These are phyloP conservation scores for Arthrobotrys sphaeroides DNA, from an alignment of 2,329 filamentous ascomycete genomes.

Conservation along the genomic window DNA sequence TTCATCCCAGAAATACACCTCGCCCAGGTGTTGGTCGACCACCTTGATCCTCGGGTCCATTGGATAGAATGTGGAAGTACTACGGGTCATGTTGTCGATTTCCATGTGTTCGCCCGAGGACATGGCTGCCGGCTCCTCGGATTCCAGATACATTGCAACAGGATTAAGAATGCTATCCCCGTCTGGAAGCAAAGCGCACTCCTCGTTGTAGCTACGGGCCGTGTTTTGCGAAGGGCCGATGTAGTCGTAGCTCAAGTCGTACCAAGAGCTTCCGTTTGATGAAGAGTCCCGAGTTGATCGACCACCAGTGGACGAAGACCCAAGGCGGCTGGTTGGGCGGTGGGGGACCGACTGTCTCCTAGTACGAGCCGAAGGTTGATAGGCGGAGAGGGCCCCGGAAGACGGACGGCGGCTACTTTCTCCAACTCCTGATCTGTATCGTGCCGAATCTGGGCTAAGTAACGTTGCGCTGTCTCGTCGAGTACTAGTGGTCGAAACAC, in stretches of 20 bases:
- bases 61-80: slow-evolving; percentile 3
- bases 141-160: slow-evolving; percentile 33
- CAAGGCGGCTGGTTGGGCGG: not conserved
- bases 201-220: not conserved
- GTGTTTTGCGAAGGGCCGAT: not conserved
- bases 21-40: not conserved
- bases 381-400: not conserved
- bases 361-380: not conserved
- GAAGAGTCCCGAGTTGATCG: slow-evolving; percentile 26
- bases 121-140: slow-evolving; percentile 1
- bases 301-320: slow-evolving; percentile 13
- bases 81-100: slow-evolving; percentile 23
- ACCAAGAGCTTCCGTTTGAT: slow-evolving; percentile 2
- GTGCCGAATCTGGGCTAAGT: slow-evolving; percentile 30
- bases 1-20: slow-evolving; percentile 45
- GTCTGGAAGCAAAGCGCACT: slow-evolving; percentile 26
- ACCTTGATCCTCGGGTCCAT: slow-evolving; percentile 32
- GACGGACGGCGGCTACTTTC: slow-evolving; percentile 15
- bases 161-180: slow-evolving; percentile 12
- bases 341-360: slow-evolving; percentile 10
- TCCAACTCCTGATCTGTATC: not conserved
- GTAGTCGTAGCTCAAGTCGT: slow-evolving; percentile 8
- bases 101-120: slow-evolving; percentile 11
- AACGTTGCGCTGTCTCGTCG: slow-evolving; percentile 1
- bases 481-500: not conserved